phyloP scores from a whole-genome alignment of 495 filamentous ascomycete genomes.

The Lepidopterella palustris region DNA sequence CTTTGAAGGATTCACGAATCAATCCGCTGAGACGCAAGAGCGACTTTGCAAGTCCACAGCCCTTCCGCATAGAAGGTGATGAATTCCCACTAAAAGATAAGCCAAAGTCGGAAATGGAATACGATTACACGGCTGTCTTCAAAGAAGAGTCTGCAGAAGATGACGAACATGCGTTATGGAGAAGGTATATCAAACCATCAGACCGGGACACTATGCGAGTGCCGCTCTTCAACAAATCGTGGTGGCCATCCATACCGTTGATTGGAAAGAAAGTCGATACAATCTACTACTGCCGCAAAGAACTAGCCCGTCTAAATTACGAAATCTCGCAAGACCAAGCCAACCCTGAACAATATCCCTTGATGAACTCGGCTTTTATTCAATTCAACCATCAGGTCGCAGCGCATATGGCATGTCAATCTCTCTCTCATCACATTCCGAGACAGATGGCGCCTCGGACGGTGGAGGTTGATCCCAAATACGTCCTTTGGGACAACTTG shows the following conservation, averaged over 20 bases:
- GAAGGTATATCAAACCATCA: constrained; percentile 69
- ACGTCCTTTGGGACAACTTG: constrained; percentile 98
- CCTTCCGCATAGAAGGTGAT: constrained; percentile 40
- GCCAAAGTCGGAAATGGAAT: constrained; percentile 33
- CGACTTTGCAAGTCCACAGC: constrained; percentile 41
- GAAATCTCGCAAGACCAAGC: constrained; percentile 92
- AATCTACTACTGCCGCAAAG: constrained; percentile 83
- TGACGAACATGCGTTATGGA: constrained; percentile 67
- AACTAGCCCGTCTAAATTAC: constrained; percentile 80
- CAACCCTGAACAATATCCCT: constrained; percentile 76
- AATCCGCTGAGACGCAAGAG: constrained; percentile 25
- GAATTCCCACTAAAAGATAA: constrained; percentile 35
- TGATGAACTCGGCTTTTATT: constrained; percentile 97
- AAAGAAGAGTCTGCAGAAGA: constrained; percentile 59
- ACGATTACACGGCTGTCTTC: constrained; percentile 65
- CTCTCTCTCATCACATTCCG: constrained; percentile 83
- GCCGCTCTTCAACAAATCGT: constrained; percentile 71
- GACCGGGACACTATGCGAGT: constrained; percentile 82
- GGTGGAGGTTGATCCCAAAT: constrained; percentile 86
- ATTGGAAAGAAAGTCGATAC: constrained; percentile 90
- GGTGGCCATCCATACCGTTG: constrained; percentile 72
- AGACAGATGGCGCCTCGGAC: constrained; percentile 90
- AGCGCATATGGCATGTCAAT: constrained; percentile 96
- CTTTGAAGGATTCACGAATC: constrained; percentile 12
- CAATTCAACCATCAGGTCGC: constrained; percentile 98